Conservation (phyloP, 805 yeast species). For the Teunomyces stri region DNA sequence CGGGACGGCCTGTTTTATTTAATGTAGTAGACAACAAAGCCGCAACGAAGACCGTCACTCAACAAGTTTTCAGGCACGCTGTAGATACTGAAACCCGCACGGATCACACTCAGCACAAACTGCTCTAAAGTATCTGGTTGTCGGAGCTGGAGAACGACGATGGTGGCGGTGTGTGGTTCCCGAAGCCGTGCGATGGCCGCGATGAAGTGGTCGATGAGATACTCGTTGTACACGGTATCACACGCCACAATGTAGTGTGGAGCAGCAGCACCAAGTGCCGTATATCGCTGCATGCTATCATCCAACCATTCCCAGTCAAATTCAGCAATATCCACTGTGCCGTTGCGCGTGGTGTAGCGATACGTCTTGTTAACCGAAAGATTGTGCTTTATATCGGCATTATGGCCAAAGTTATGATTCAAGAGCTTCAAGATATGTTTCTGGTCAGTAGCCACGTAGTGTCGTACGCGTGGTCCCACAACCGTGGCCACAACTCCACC, state of each 20-base stretch:
- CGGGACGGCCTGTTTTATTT: background rate
- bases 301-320: constrained; percentile 61
- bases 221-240: constrained; percentile 67
- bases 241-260: constrained; percentile 58
- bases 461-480: constrained; percentile 29
- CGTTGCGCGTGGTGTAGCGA: constrained; percentile 5
- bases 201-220: constrained; percentile 49
- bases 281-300: constrained; percentile 26
- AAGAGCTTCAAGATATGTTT: constrained; percentile 50
- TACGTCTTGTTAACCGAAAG: constrained; percentile 5
- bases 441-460: constrained; percentile 60
- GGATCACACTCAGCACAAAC: constrained; percentile 37
- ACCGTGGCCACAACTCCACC: constrained; percentile 48
- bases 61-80: constrained; percentile 31
- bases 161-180: constrained; percentile 30
- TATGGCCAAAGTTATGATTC: constrained; percentile 43
- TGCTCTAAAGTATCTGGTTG: constrained; percentile 48
- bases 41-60: constrained; percentile 30
- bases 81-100: constrained; percentile 32
- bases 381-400: constrained; percentile 16
- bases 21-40: constrained; percentile 46
- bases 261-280: constrained; percentile 4
- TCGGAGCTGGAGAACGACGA: constrained; percentile 53
- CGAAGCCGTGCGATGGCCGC: constrained; percentile 38
- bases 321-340: constrained; percentile 44